phyloP scores from a whole-genome alignment of 805 yeast genomes.

The Candida loeiensis region DNA sequence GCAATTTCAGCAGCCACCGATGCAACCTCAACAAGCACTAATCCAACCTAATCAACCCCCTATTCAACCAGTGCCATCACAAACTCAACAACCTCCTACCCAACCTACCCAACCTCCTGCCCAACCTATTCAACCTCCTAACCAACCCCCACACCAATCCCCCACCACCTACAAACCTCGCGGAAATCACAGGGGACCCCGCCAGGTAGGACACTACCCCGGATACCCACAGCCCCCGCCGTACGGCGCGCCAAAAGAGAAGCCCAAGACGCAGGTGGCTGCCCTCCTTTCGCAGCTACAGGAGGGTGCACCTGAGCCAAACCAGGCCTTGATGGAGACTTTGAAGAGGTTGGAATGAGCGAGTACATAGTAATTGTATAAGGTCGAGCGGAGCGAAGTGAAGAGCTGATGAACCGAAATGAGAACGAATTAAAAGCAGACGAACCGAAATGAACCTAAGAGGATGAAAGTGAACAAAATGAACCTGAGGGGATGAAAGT shows the following conservation, averaged over 20 bases:
- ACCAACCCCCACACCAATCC: too few species aligned
- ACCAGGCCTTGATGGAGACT: slow-evolving; percentile 30
- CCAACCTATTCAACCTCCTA: too few species aligned
- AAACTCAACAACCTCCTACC: not conserved
- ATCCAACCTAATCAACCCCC: too few species aligned
- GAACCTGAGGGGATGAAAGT: not conserved
- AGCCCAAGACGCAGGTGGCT: slow-evolving; percentile 22
- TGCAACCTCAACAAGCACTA: too few species aligned
- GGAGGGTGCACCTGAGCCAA: slow-evolving; percentile 12
- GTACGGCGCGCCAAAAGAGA: slow-evolving; percentile 12
- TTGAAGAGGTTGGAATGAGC: slow-evolving; percentile 32
- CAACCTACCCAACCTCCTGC: not conserved
- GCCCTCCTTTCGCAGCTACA: slow-evolving; percentile 28
- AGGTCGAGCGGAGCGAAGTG: too few species aligned
- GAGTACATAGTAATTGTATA: too few species aligned
- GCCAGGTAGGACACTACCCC: slow-evolving; percentile 4
- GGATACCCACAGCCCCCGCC: slow-evolving; percentile 12
- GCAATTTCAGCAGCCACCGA: too few species aligned
- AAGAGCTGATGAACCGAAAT: too few species aligned
- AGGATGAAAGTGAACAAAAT: not conserved
- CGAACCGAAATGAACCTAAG: not conserved
- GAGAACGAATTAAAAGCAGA: not conserved
- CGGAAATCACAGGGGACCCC: not conserved
- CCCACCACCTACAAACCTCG: slow-evolving; percentile 7
- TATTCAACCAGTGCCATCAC: too few species aligned